Conservation (phyloP, 192 early-diverging fungal species). For the Coemansia furcata region DNA sequence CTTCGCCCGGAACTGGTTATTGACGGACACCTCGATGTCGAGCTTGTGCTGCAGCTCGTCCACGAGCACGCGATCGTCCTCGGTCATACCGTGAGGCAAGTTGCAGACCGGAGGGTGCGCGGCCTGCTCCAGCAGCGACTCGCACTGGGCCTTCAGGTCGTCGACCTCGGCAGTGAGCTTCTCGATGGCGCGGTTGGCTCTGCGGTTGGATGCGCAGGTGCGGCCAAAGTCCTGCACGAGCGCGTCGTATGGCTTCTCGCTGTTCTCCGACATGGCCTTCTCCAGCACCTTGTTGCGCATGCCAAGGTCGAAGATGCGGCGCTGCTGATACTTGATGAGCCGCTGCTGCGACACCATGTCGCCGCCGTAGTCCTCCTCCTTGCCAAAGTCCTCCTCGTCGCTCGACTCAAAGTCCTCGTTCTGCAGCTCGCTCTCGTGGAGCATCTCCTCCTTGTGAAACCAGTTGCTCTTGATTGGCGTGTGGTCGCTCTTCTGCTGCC, state of each 20-base stretch:
- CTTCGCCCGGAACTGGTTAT: constrained; percentile 7
- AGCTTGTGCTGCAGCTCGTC: constrained; percentile 11
- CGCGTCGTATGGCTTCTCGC: constrained; percentile 27
- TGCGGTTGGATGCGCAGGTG: constrained; percentile 47
- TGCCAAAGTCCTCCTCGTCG: constrained; percentile 50
- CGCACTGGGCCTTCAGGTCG: constrained; percentile 13
- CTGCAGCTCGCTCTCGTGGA: constrained; percentile 41
- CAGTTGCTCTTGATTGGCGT: constrained; percentile 50
- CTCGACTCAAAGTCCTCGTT: constrained; percentile 49
- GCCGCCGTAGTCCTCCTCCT: constrained; percentile 33
- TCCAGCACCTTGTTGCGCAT: constrained; percentile 34
- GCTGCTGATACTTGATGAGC: constrained; percentile 53
- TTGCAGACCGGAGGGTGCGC: constrained; percentile 22
- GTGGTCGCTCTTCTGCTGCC: constrained; percentile 18
- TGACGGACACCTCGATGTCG: constrained; percentile 13
- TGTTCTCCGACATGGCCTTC: constrained; percentile 21
- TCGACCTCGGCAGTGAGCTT: constrained; percentile 14
- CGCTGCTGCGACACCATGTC: constrained; percentile 49
- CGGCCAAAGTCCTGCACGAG: constrained; percentile 25
- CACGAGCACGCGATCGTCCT: constrained; percentile 8
- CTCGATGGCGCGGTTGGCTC: constrained; percentile 36
- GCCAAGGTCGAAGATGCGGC: constrained; percentile 45
- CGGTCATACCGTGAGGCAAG: constrained; percentile 19
- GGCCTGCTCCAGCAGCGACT: constrained; percentile 5
- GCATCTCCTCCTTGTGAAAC: constrained; percentile 42